phyloP scores from a whole-genome alignment of 2,329 filamentous ascomycete genomes.

The Fusarium nisikadoi region DNA sequence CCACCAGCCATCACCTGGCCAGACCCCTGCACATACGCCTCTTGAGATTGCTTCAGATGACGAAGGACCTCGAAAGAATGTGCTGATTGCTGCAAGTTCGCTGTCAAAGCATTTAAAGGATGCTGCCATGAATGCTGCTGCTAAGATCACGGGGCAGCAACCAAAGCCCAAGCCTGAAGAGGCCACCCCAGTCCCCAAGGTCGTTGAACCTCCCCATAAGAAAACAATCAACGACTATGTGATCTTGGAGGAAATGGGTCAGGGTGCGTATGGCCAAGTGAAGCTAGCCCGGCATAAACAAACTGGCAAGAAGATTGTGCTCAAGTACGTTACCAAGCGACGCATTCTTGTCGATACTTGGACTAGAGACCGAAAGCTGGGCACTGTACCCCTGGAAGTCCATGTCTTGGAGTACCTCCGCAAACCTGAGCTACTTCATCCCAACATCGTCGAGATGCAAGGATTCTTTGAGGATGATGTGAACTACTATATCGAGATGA shows the following conservation, averaged over 20 bases:
- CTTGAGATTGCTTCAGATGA: conserved; percentile 66
- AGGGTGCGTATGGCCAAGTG: conserved; percentile 97
- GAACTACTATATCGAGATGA: conserved; percentile 99
- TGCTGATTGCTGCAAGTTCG: conserved; percentile 55
- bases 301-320: conserved; percentile 83
- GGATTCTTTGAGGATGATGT: conserved; percentile 81
- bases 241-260: conserved; percentile 97
- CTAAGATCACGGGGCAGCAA: conserved; percentile 60
- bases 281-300: conserved; percentile 91
- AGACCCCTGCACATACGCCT: conserved; percentile 69
- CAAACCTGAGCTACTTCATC: conserved; percentile 73
- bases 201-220: conserved; percentile 63
- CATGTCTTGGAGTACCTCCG: conserved; percentile 95
- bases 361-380: conserved; percentile 91
- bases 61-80: conserved; percentile 56
- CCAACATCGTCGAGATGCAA: conserved; percentile 78
- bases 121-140: conserved; percentile 64
- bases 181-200: conserved; percentile 50
- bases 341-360: conserved; percentile 98
- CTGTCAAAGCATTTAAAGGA: conserved; percentile 68
- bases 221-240: conserved; percentile 90
- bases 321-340: conserved; percentile 98
- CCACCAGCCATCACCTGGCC: conserved; percentile 82
- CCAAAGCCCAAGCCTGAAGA: conserved; percentile 47
- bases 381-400: conserved; percentile 95